These are phyloP conservation scores for Coemansia erecta DNA, from an alignment of 192 early-diverging fungal species.

Conservation along the genomic window DNA sequence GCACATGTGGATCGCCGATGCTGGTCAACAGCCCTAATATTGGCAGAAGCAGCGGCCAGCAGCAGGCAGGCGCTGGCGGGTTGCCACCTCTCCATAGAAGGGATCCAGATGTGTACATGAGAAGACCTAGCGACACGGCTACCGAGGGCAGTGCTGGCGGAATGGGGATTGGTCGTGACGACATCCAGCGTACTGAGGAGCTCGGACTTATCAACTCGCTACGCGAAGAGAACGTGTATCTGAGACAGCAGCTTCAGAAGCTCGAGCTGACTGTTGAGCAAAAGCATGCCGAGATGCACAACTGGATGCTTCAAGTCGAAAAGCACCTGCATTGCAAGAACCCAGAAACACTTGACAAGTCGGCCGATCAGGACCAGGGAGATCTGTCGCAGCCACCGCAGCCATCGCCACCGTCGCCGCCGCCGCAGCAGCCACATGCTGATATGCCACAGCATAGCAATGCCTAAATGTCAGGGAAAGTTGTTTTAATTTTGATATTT, in stretches of 20 bases:
- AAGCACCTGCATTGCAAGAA: conserved; percentile 18
- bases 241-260: conserved; percentile 31
- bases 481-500: no score
- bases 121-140: conserved; percentile 26
- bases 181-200: conserved; percentile 19
- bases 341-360: conserved; percentile 21
- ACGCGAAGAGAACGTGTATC: conserved; percentile 36
- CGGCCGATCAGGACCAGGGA: background rate
- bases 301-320: conserved; percentile 46
- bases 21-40: conserved; percentile 12
- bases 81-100: background rate
- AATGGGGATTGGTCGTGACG: conserved; percentile 23
- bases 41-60: conserved; percentile 6
- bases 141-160: conserved; percentile 20
- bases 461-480: no score
- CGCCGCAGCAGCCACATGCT: no score
- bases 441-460: no score
- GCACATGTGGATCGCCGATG: conserved; percentile 18
- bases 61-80: conserved; percentile 4
- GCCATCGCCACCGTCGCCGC: no score
- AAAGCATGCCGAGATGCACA: conserved; percentile 41
- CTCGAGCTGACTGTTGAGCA: conserved; percentile 40
- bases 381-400: no score
- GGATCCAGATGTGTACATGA: conserved; percentile 13
- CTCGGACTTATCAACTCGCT: conserved; percentile 14